Percentiles rank a stretch among this genome's conserved stretches.
Conservation (phyloP, 345 rosid genomes). For the Anastatica hierochuntica region DNA sequence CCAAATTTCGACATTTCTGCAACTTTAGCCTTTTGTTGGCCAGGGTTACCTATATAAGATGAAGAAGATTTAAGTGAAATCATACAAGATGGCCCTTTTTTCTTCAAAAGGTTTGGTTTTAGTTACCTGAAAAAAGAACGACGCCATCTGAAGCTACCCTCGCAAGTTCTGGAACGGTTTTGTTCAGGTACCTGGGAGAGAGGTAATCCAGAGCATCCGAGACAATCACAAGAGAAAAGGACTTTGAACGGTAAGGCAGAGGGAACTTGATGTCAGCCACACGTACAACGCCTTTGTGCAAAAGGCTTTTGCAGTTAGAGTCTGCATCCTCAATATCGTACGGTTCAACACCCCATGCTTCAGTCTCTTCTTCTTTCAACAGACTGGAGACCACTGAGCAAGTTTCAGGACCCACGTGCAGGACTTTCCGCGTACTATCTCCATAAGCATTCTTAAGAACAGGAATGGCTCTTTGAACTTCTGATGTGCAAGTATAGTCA, state of each 20-base stretch:
- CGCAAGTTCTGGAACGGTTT: slow-evolving; percentile 81
- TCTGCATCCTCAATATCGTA: slow-evolving; percentile 93
- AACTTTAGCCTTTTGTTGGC: slow-evolving; percentile 73
- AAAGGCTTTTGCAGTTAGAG: slow-evolving; percentile 63
- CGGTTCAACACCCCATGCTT: slow-evolving; percentile 98
- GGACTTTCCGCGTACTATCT: slow-evolving; percentile 79
- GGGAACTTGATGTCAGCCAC: slow-evolving; percentile 92
- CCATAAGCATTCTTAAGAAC: slow-evolving; percentile 76
- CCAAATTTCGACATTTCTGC: slow-evolving; percentile 85
- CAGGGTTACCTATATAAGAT: slow-evolving; percentile 52
- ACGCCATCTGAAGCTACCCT: slow-evolving; percentile 80
- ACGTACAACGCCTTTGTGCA: slow-evolving; percentile 77
- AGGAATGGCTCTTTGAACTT: slow-evolving; percentile 77
- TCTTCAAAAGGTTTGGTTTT: not conserved
- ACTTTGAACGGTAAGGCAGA: slow-evolving; percentile 77
- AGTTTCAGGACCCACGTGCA: slow-evolving; percentile 93
- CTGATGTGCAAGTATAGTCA: slow-evolving; percentile 68
- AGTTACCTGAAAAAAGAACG: slow-evolving; percentile 69
- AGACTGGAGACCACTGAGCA: slow-evolving; percentile 80
- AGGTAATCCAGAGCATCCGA: slow-evolving; percentile 90
- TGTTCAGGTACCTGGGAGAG: slow-evolving; percentile 88
- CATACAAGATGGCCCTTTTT: too few species aligned
- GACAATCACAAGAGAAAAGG: slow-evolving; percentile 82
- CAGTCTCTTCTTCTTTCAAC: slow-evolving; percentile 79
- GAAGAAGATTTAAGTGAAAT: not conserved